These are phyloP conservation scores for Aspergillus glaucus DNA, from an alignment of 2,329 filamentous ascomycete species.

Conservation along the genomic window DNA sequence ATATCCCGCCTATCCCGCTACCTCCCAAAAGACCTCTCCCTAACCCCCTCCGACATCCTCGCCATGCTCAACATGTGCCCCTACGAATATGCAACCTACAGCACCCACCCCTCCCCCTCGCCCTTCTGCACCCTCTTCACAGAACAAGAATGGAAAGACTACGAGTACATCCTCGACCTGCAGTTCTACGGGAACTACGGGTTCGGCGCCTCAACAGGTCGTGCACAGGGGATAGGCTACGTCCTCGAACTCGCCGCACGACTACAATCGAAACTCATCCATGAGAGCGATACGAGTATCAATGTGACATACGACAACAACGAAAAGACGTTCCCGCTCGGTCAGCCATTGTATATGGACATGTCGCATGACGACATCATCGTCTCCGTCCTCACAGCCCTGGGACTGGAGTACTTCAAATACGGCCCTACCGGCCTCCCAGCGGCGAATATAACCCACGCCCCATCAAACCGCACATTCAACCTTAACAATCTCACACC, in stretches of 20 bases:
- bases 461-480: constrained; percentile 43
- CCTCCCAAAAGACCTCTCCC: constrained; percentile 43
- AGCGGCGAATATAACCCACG: constrained; percentile 20
- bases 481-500: constrained; percentile 48
- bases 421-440: constrained; percentile 22
- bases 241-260: constrained; percentile 48
- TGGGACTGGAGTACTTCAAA: constrained; percentile 50
- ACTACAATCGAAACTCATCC: constrained; percentile 43
- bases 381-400: constrained; percentile 44
- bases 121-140: constrained; percentile 52
- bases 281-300: constrained; percentile 44
- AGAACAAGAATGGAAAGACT: constrained; percentile 49
- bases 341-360: constrained; percentile 47
- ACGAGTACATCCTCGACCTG: constrained; percentile 49
- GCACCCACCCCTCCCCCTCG: constrained; percentile 27
- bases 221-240: constrained; percentile 50
- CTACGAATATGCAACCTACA: constrained; percentile 49
- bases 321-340: constrained; percentile 41
- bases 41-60: constrained; percentile 48
- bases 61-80: constrained; percentile 49
- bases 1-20: constrained; percentile 43
- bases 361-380: constrained; percentile 52
- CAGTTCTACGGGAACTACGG: constrained; percentile 44
- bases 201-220: constrained; percentile 46
- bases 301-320: constrained; percentile 47